These are phyloP conservation scores for Verticillium isaacii DNA, from an alignment of 2,329 filamentous ascomycete genomes.

Conservation along the genomic window DNA sequence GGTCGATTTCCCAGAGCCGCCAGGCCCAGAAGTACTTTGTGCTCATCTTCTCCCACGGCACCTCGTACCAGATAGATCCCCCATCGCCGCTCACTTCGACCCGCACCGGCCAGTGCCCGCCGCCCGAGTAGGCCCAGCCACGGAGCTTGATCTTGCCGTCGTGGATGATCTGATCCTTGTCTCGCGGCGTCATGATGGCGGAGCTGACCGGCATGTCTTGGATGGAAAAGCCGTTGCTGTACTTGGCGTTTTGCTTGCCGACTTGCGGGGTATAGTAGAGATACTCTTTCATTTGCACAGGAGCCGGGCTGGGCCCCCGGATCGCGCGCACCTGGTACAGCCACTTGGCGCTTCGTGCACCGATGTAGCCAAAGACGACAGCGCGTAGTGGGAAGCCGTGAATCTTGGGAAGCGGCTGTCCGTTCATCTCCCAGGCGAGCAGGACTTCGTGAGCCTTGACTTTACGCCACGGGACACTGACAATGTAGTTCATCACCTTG, in stretches of 20 bases:
- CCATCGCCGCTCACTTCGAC: slow-evolving; percentile 62
- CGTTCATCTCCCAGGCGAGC: slow-evolving; percentile 70
- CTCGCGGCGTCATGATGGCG: slow-evolving; percentile 60
- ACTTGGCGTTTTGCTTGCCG: slow-evolving; percentile 60
- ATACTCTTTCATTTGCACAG: slow-evolving; percentile 62
- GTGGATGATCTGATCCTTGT: slow-evolving; percentile 57
- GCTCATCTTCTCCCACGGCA: slow-evolving; percentile 54
- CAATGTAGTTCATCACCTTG: slow-evolving; percentile 61
- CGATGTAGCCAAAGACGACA: slow-evolving; percentile 63
- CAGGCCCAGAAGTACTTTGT: slow-evolving; percentile 60
- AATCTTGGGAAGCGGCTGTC: slow-evolving; percentile 56
- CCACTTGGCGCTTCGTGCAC: slow-evolving; percentile 61
- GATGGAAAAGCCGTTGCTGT: slow-evolving; percentile 59
- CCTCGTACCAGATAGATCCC: slow-evolving; percentile 59
- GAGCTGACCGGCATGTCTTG: slow-evolving; percentile 68
- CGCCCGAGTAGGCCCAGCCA: slow-evolving; percentile 56
- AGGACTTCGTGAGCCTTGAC: slow-evolving; percentile 63
- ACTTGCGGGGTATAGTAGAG: slow-evolving; percentile 65
- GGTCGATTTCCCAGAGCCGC: slow-evolving; percentile 58
- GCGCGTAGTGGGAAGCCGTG: slow-evolving; percentile 61
- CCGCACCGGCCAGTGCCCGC: slow-evolving; percentile 54
- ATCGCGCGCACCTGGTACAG: slow-evolving; percentile 60
- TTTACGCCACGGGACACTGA: slow-evolving; percentile 63
- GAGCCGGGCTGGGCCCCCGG: slow-evolving; percentile 46
- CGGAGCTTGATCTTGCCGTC: slow-evolving; percentile 51